These are phyloP conservation scores for Drechslerella coelobrocha DNA, from an alignment of 2,329 filamentous ascomycete species.

Conservation along the genomic window DNA sequence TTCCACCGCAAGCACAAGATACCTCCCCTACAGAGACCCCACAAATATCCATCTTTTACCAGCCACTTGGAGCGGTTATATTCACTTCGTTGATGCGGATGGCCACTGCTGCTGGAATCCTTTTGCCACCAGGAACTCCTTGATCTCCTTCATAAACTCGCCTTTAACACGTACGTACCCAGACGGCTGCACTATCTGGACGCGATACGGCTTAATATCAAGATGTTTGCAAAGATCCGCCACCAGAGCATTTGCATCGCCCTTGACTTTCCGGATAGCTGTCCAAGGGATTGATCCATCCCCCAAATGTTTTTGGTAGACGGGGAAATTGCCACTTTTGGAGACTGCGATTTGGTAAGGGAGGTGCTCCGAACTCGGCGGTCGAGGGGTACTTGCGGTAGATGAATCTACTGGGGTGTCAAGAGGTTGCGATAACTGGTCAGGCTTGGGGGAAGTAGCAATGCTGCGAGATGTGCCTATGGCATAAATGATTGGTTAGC, in stretches of 20 bases:
- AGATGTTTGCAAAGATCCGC: slow-evolving; percentile 23
- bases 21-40: no score
- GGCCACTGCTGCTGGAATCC: slow-evolving; percentile 11
- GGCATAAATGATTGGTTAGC: background rate
- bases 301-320: slow-evolving; percentile 11
- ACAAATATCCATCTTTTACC: no score
- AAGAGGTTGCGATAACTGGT: background rate
- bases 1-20: no score
- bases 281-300: slow-evolving; percentile 4
- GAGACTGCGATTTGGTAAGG: slow-evolving; percentile 29
- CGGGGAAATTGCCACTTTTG: slow-evolving; percentile 20
- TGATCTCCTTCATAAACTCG: background rate
- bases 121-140: slow-evolving; percentile 17
- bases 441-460: slow-evolving; percentile 12
- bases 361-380: slow-evolving; percentile 5
- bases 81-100: background rate
- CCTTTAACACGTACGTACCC: slow-evolving; percentile 13
- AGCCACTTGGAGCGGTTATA: no score
- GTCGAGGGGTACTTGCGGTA: background rate
- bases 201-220: background rate
- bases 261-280: slow-evolving; percentile 20
- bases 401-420: background rate
- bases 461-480: slow-evolving; percentile 20
- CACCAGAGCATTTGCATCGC: slow-evolving; percentile 19
- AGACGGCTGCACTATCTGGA: slow-evolving; percentile 8